A percentile compares a stretch with the other conserved stretches of the same genome.
These are phyloP conservation scores for Fonsecaea erecta DNA, from an alignment of 2,329 filamentous ascomycete species.

Conservation along the genomic window DNA sequence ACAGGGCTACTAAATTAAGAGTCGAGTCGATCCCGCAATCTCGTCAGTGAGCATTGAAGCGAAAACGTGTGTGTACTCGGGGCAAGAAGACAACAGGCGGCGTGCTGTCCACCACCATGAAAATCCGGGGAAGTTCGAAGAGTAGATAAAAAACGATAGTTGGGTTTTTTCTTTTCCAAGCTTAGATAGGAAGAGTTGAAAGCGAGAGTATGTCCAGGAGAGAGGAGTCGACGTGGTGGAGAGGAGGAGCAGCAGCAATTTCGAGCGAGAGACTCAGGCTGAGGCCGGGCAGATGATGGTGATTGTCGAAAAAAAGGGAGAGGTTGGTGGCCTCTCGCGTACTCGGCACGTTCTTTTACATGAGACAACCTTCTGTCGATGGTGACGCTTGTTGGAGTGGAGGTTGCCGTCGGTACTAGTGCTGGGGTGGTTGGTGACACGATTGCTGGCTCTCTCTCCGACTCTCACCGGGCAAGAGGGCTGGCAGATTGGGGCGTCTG, in stretches of 20 bases:
- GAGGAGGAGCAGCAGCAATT: background rate
- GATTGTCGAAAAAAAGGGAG: slow-evolving; percentile 15
- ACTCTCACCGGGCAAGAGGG: background rate
- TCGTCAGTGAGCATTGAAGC: background rate
- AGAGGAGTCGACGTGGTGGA: background rate
- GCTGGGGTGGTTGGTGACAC: slow-evolving; percentile 22
- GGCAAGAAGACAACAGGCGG: background rate
- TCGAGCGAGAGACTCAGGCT: slow-evolving; percentile 3
- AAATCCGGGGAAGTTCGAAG: slow-evolving; percentile 10
- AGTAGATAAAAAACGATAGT: background rate
- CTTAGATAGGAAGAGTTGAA: background rate
- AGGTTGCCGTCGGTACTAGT: slow-evolving; percentile 12
- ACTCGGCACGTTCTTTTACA: slow-evolving; percentile 4
- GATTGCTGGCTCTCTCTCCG: background rate
- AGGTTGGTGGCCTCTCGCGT: slow-evolving; percentile 21
- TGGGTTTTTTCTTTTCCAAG: slow-evolving; percentile 8
- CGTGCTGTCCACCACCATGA: slow-evolving; percentile 3
- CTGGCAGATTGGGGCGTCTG: background rate
- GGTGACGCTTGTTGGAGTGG: background rate
- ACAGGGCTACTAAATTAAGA: slow-evolving; percentile 6
- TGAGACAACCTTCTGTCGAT: slow-evolving; percentile 9
- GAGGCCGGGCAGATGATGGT: background rate
- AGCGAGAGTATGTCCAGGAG: slow-evolving; percentile 3
- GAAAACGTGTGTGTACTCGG: background rate
- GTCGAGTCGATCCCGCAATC: slow-evolving; percentile 5